Percentiles rank a stretch among this genome's conserved stretches.
phyloP scores from a whole-genome alignment of 2,329 filamentous ascomycete genomes.

The Neofusicoccum kwambonambiense region DNA sequence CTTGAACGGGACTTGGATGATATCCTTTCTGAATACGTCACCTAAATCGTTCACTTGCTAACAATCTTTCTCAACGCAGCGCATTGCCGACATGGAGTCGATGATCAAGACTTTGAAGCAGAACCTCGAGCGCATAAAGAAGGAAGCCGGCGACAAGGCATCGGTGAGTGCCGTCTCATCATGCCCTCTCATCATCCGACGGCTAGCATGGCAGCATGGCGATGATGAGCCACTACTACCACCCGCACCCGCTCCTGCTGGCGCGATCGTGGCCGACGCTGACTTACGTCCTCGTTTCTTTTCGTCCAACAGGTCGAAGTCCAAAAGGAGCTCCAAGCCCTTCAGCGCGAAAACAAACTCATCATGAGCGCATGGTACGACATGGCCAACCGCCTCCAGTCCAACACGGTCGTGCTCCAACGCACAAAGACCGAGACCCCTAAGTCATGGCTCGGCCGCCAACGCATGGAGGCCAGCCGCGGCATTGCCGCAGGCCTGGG shows the following conservation, averaged over 20 bases:
- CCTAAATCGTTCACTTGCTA: neutral
- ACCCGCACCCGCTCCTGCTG: slow-evolving; percentile 8
- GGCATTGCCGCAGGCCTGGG: slow-evolving; percentile 14
- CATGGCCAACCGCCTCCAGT: slow-evolving; percentile 73
- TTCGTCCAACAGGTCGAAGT: slow-evolving; percentile 26
- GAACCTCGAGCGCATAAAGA: slow-evolving; percentile 34
- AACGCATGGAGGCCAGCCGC: slow-evolving; percentile 49
- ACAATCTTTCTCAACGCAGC: neutral
- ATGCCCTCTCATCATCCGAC: slow-evolving; percentile 13
- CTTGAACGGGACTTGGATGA: neutral
- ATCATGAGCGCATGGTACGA: slow-evolving; percentile 87
- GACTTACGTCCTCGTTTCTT: slow-evolving; percentile 11
- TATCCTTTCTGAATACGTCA: neutral
- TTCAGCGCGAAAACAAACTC: slow-evolving; percentile 74
- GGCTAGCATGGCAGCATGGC: slow-evolving; percentile 12
- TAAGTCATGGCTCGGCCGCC: slow-evolving; percentile 81
- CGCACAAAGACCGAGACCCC: slow-evolving; percentile 68
- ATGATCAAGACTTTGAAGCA: slow-evolving; percentile 22
- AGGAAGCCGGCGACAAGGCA: slow-evolving; percentile 35
- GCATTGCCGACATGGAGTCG: slow-evolving; percentile 15
- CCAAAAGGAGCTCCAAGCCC: slow-evolving; percentile 58
- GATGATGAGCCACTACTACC: neutral
- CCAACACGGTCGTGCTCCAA: slow-evolving; percentile 77
- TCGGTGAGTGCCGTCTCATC: slow-evolving; percentile 29
- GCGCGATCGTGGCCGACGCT: slow-evolving; percentile 13